Evolutionary conservation across 2,329 filamentous ascomycete species (phyloP).

Genomic region (Fusarium annulatum): DNA sequence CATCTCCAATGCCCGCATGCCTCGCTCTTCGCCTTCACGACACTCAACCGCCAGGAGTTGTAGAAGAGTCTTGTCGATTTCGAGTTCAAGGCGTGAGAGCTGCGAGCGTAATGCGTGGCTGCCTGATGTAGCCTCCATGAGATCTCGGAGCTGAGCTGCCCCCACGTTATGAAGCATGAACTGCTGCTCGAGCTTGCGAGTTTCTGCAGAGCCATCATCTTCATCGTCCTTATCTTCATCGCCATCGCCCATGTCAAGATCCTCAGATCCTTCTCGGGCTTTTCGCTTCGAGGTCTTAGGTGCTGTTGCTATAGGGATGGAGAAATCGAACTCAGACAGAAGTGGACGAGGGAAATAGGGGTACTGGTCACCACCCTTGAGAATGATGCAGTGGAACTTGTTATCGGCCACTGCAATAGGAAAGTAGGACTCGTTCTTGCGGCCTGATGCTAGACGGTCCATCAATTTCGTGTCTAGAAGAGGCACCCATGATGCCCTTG

Average conservation of each 20-base stretch:
- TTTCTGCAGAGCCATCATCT: constrained; percentile 58
- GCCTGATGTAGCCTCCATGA: constrained; percentile 72
- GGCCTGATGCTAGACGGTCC: constrained; percentile 82
- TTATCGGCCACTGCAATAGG: constrained; percentile 91
- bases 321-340: constrained; percentile 93
- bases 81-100: constrained; percentile 78
- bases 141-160: constrained; percentile 79
- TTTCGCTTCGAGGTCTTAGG: constrained; percentile 50
- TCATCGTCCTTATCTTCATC: constrained; percentile 47
- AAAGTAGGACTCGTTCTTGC: constrained; percentile 92
- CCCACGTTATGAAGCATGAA: constrained; percentile 81
- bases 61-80: constrained; percentile 89
- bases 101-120: constrained; percentile 71
- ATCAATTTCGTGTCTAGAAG: constrained; percentile 89
- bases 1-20: constrained; percentile 94
- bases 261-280: constrained; percentile 47
- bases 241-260: constrained; percentile 50
- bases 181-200: constrained; percentile 78
- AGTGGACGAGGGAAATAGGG: constrained; percentile 92
- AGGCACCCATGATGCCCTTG: constrained; percentile 90
- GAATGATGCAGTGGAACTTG: constrained; percentile 98
- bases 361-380: constrained; percentile 93
- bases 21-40: constrained; percentile 89
- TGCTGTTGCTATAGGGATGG: constrained; percentile 77
- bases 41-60: constrained; percentile 92